Conservation (phyloP, 2,329 filamentous ascomycete genomes). For the Penicillium sp. region DNA sequence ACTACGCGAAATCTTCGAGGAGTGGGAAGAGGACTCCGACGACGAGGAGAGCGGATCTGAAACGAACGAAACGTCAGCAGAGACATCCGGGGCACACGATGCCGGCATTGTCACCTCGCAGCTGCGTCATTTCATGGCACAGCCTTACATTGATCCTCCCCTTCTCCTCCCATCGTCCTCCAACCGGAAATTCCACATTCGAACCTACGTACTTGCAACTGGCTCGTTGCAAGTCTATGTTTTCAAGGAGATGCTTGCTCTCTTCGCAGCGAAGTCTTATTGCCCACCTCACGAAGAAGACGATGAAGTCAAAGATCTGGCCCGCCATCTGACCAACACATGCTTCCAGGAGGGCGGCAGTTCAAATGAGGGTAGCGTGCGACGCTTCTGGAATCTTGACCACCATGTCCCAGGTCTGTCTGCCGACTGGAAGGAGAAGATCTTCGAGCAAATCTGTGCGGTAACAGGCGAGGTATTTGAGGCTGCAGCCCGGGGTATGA, state of each 20-base stretch:
- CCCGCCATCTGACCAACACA: conserved; percentile 89
- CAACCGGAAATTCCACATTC: conserved; percentile 88
- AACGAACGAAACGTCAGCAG: conserved; percentile 44
- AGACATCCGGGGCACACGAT: conserved; percentile 39
- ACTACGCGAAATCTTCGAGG: conserved; percentile 85
- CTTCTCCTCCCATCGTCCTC: conserved; percentile 69
- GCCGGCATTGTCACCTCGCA: conserved; percentile 79
- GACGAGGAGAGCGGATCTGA: conserved; percentile 43
- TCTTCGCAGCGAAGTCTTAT: conserved; percentile 83
- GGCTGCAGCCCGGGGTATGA: conserved; percentile 81
- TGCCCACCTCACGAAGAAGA: conserved; percentile 58
- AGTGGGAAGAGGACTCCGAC: conserved; percentile 77
- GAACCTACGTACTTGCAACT: conserved; percentile 83
- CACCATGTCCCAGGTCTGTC: conserved; percentile 36
- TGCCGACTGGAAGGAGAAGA: conserved; percentile 57
- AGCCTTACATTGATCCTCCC: conserved; percentile 91
- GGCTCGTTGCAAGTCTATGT: conserved; percentile 82
- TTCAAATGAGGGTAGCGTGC: conserved; percentile 67
- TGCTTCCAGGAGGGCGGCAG: conserved; percentile 74
- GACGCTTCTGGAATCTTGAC: conserved; percentile 73
- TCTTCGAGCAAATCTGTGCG: conserved; percentile 74
- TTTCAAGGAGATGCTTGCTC: conserved; percentile 86
- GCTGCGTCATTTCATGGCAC: conserved; percentile 92
- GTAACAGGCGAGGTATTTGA: conserved; percentile 81
- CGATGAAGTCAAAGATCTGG: conserved; percentile 59